These are phyloP conservation scores for Entomophthora muscae DNA, from an alignment of 371 early-diverging fungal species.

Conservation along the genomic window DNA sequence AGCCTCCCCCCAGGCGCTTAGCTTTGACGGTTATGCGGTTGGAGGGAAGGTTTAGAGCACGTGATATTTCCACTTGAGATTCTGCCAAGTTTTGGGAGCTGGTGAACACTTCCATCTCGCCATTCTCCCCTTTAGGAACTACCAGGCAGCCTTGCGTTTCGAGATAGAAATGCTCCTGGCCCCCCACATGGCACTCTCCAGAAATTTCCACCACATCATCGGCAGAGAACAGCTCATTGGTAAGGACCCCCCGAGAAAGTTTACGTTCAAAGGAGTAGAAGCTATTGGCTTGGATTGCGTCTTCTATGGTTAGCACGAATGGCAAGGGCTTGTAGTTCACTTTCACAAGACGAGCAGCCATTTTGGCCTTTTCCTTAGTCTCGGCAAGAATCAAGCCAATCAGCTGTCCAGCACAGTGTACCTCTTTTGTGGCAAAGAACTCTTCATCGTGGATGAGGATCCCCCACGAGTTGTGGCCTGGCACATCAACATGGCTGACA, in stretches of 20 bases:
- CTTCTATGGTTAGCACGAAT: slow-evolving; percentile 40
- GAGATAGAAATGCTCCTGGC: slow-evolving; percentile 52
- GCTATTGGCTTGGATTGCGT: slow-evolving; percentile 38
- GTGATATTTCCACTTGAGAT: slow-evolving; percentile 35
- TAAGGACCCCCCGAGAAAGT: slow-evolving; percentile 28
- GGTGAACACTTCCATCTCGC: slow-evolving; percentile 49
- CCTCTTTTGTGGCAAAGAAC: slow-evolving; percentile 39
- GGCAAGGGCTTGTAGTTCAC: slow-evolving; percentile 42
- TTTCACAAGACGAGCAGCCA: slow-evolving; percentile 38
- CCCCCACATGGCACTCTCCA: slow-evolving; percentile 34
- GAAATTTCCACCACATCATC: slow-evolving; percentile 25
- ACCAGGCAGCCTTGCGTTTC: slow-evolving; percentile 47
- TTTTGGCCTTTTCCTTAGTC: slow-evolving; percentile 30
- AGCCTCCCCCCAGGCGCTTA: slow-evolving; percentile 64
- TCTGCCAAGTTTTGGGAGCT: slow-evolving; percentile 52
- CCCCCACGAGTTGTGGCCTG: slow-evolving; percentile 31
- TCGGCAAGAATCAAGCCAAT: slow-evolving; percentile 55
- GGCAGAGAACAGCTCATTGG: slow-evolving; percentile 22
- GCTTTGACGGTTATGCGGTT: slow-evolving; percentile 37
- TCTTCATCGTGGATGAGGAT: slow-evolving; percentile 37
- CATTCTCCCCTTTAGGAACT: slow-evolving; percentile 44
- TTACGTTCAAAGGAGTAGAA: slow-evolving; percentile 27
- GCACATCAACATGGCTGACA: slow-evolving; percentile 37
- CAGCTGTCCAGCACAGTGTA: slow-evolving; percentile 42
- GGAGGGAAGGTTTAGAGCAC: slow-evolving; percentile 33